Evolutionary conservation across 306 rosid genomes (phyloP), one percentile per base, ranked within the genome.

Genomic region (Rosa multiflora): DNA sequence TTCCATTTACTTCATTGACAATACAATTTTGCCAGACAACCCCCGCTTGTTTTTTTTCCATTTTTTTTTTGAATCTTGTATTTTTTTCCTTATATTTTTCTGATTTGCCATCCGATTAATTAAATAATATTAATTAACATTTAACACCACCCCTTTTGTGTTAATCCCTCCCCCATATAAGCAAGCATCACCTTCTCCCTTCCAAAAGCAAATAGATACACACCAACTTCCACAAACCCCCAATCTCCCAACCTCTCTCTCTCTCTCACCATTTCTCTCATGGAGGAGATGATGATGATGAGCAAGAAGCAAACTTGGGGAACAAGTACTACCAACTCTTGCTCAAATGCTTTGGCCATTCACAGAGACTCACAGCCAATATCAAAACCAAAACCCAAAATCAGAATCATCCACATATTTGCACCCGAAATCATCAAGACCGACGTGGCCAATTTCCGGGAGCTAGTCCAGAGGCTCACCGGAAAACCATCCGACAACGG

Each of bases 401-500:
- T 95, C 42, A 89, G 99, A 35, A 95, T 95, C 72, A 92, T 91
- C 74, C 99, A 95, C 87, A 88, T 95, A 81, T 90, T 91, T 52
- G 97, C 97, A 5, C 98, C 98, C 0, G 91, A 92, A 80, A 88
- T 95, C 80, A 95, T 95, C 89, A 87, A 88, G 78, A 95, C 96
- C 8, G 97, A 95, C 79, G 97, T 61, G 2, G 91, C 89, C 1
- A 95, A 95, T 74, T 95, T 95, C 83, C 77, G 96, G 39, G 97
- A 92, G 40, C 80, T 95, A 2, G 99, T 95, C 46, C 98, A 95
- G 80, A 84, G 88, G 49, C 87, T 91, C 79, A 95, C 98, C 5
- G 98, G 99, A 55, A 95, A 92, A 59, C 97, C 97, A 10, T 56
- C 80, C 2, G 82, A 83, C 48, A 82, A 37, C n/a, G 43, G 81